Evolutionary conservation across 1,284 basidiomycete genomes (phyloP).

Genomic region (Boletellus dicymbophilus): DNA sequence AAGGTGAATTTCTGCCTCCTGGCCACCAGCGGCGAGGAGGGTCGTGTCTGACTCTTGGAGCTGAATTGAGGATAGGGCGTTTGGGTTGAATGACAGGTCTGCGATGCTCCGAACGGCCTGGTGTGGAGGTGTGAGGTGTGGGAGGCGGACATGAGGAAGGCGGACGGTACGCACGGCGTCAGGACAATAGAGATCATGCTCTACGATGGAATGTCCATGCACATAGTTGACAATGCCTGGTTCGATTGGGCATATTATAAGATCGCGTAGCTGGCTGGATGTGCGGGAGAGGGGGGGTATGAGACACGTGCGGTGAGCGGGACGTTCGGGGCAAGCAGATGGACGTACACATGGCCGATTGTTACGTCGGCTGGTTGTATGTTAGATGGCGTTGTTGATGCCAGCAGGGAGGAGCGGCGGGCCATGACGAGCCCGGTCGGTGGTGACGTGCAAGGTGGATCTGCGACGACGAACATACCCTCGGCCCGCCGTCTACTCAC

Average conservation of each 20-base stretch:
- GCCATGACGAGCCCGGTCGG: conserved; percentile 39
- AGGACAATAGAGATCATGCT: conserved; percentile 60
- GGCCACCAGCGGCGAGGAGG: conserved; percentile 82
- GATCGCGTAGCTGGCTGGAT: conserved; percentile 73
- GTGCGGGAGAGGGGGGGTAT: conserved; percentile 2
- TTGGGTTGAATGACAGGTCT: conserved; percentile 62
- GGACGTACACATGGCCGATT: conserved; percentile 73
- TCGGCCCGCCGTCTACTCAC: conserved; percentile 20
- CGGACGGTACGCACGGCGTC: conserved; percentile 45
- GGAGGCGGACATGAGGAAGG: conserved; percentile 11
- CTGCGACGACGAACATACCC: conserved; percentile 3
- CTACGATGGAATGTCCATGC: conserved; percentile 55
- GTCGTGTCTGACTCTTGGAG: conserved; percentile 55
- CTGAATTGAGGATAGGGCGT: conserved; percentile 66
- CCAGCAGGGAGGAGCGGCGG: conserved; percentile 45
- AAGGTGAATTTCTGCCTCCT: conserved; percentile 78
- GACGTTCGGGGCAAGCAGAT: background rate
- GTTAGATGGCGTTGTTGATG: conserved; percentile 45
- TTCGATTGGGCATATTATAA: conserved; percentile 72
- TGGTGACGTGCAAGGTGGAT: conserved; percentile 16
- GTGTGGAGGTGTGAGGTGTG: conserved; percentile 5
- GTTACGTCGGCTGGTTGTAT: conserved; percentile 50
- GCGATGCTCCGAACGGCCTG: conserved; percentile 55
- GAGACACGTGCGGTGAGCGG: conserved; percentile 1
- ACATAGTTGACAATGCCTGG: conserved; percentile 71